phyloP scores from a whole-genome alignment of 192 early-diverging fungal genomes.

The Physocladia obscura region DNA sequence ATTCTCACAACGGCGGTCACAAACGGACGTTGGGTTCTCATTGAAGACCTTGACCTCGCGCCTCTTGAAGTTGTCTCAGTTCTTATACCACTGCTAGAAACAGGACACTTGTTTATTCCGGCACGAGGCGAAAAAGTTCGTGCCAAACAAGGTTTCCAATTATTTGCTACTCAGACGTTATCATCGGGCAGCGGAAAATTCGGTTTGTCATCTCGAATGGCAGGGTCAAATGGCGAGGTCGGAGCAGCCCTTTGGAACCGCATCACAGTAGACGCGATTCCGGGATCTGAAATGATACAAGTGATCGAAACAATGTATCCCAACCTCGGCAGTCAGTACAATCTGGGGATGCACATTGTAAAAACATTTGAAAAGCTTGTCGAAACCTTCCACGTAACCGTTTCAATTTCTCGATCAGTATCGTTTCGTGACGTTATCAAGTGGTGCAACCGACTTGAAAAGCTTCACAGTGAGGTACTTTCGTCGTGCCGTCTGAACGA shows the following conservation, averaged over 20 bases:
- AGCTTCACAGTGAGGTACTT: constrained; percentile 21
- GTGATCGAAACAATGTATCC: constrained; percentile 62
- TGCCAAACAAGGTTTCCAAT: constrained; percentile 81
- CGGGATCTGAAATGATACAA: constrained; percentile 60
- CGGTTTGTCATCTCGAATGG: background rate
- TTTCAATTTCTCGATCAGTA: constrained; percentile 51
- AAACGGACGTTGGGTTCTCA: constrained; percentile 90
- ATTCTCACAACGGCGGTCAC: constrained; percentile 87
- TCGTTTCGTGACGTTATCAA: constrained; percentile 88
- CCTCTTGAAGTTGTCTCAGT: constrained; percentile 91
- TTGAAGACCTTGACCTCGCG: constrained; percentile 96
- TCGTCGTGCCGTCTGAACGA: background rate
- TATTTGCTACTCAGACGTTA: constrained; percentile 81
- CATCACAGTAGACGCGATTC: constrained; percentile 65
- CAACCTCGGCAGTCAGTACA: constrained; percentile 30
- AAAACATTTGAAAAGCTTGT: constrained; percentile 25
- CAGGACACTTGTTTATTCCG: constrained; percentile 83
- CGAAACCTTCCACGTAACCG: constrained; percentile 15
- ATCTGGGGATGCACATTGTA: constrained; percentile 3
- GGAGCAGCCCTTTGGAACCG: constrained; percentile 70
- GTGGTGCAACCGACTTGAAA: constrained; percentile 79
- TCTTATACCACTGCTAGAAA: constrained; percentile 89
- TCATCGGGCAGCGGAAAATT: background rate
- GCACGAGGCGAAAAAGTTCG: constrained; percentile 82
- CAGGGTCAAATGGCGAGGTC: background rate